A percentile compares a stretch with the other conserved stretches of the same genome.
Conservation (phyloP, 129 eudicot species). For the Heracleum sosnowskyi region DNA sequence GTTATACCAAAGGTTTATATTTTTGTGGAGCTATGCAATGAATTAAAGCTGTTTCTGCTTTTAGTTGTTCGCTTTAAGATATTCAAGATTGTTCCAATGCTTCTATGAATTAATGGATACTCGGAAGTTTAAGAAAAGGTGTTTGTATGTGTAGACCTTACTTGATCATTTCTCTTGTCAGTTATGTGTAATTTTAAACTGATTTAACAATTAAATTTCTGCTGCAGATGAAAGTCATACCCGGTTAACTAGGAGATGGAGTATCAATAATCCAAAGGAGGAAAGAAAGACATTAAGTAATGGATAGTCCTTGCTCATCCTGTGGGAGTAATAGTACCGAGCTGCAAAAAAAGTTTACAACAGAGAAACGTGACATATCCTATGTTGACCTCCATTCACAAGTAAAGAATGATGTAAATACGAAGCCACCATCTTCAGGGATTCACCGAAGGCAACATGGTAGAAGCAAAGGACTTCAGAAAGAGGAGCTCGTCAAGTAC, state of each 20-base stretch:
- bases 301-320: conserved; percentile 26
- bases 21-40: not conserved
- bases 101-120: not conserved
- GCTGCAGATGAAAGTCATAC: conserved; percentile 1
- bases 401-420: conserved; percentile 29
- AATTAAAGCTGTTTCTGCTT: not conserved
- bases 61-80: not conserved
- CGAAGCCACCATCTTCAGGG: conserved; percentile 22
- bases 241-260: not conserved
- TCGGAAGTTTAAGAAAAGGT: not conserved
- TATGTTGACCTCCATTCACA: conserved; percentile 41
- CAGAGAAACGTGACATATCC: conserved; percentile 32
- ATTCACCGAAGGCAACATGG: conserved; percentile 17
- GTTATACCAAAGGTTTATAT: not conserved
- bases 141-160: not conserved
- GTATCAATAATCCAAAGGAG: not conserved
- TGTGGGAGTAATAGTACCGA: conserved; percentile 23
- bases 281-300: conserved; percentile 3
- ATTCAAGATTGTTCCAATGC: not conserved
- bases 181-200: not conserved
- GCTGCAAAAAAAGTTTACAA: conserved; percentile 29
- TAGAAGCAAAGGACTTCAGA: conserved; percentile 25
- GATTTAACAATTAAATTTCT: not conserved
- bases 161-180: not conserved
- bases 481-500: conserved; percentile 68